Base-by-base conservation (phyloP, 108 stramenopile species). In the Skeletonema menzelii region DNA sequence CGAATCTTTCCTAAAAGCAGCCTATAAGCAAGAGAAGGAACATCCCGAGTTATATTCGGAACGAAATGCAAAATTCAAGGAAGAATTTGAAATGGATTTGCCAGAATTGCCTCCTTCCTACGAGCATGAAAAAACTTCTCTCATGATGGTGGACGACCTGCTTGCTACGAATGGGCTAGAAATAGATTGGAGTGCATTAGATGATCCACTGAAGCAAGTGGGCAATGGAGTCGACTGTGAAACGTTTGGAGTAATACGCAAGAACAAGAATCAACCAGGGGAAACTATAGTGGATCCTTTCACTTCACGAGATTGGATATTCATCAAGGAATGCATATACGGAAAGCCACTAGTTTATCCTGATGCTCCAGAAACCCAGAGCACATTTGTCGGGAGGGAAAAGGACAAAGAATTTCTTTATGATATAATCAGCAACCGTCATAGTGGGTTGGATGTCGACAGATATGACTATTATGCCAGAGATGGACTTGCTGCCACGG, bases 391-490 rank as follows among this genome's bases (percentile, higher is more conserved):
- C 22, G 94, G 58, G 22, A 67, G 72, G 31, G 64, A 63, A 3
- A 15, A 42, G 24, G 42, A 82, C 2, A 67, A 87, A 30, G 95
- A 90, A 63, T 98, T 94, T 82, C 76, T 98, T 3, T 98, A 97
- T 72, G 96, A 97, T 70, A 94, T 98, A 56, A 92, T 98, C 37
- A 81, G 77, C 69, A 98, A 98, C 77, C 78, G 90, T 5, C 92
- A 90, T 67, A 86, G 72, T 20, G 97, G 97, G 5, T 75, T 97
- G 15, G 97, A 98, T 75, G 96, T 96, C 2, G 97, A 98, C 73
- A 98, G 96, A 72, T 84, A 95, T 19, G 97, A 98, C 76, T 98
- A 98, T 72, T 97, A 89, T 75, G 92, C 88, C 13, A 70, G 74
- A 61, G 74, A 75, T 31, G 66, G 58, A 3, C 27, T 56, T 6